A percentile compares a stretch with the other conserved stretches of the same genome.
These are phyloP conservation scores for Myxozyma nipponensis DNA, from an alignment of 805 yeast species.

Conservation along the genomic window DNA sequence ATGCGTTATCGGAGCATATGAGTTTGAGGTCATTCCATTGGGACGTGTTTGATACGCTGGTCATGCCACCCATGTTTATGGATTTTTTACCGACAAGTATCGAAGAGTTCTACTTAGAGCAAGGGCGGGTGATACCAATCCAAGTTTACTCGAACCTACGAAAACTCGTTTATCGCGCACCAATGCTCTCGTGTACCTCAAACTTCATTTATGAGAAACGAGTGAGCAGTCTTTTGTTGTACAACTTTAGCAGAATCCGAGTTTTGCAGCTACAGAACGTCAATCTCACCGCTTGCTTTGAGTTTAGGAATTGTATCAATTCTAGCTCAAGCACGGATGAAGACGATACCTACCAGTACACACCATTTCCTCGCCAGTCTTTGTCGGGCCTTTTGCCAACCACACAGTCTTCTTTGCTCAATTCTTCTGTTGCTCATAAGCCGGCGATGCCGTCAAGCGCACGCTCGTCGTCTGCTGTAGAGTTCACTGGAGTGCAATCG, in stretches of 20 bases:
- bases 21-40: slow-evolving; percentile 15
- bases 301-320: slow-evolving; percentile 6
- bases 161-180: slow-evolving; percentile 23
- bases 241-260: slow-evolving; percentile 3
- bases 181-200: slow-evolving; percentile 23
- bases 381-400: neutral
- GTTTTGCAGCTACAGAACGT: slow-evolving; percentile 23
- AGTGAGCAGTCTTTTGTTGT: slow-evolving; percentile 11
- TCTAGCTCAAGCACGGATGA: neutral
- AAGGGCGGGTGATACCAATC: slow-evolving; percentile 23
- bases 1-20: slow-evolving; percentile 7
- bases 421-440: neutral
- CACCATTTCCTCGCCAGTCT: neutral
- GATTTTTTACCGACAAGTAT: slow-evolving; percentile 16
- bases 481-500: neutral
- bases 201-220: slow-evolving; percentile 22
- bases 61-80: slow-evolving; percentile 21
- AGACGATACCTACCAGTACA: neutral
- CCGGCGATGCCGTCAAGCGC: neutral
- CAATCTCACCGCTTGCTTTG: slow-evolving; percentile 22
- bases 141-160: slow-evolving; percentile 6
- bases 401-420: neutral
- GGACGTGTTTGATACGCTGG: slow-evolving; percentile 26
- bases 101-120: slow-evolving; percentile 17
- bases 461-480: neutral